Conservation (phyloP, 2,329 filamentous ascomycete species). For the Ceratocystis cubensis region DNA sequence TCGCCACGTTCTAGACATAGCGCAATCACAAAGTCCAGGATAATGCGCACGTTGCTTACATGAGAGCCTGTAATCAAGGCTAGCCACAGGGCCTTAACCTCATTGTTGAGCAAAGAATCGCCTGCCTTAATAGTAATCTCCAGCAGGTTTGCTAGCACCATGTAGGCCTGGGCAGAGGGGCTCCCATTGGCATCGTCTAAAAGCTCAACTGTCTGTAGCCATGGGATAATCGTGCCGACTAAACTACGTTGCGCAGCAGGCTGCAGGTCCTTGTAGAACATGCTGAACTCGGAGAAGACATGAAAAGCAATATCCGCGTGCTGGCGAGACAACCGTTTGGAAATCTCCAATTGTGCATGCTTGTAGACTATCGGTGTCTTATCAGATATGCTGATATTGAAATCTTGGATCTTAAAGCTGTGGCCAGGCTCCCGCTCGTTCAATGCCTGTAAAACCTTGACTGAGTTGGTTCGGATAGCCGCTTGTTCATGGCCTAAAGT, state of each 20-base stretch:
- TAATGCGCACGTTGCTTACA: slow-evolving; percentile 83
- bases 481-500: slow-evolving; percentile 86
- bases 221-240: slow-evolving; percentile 85
- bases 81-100: slow-evolving; percentile 96
- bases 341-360: slow-evolving; percentile 91
- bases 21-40: slow-evolving; percentile 91
- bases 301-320: slow-evolving; percentile 83
- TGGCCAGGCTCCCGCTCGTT: slow-evolving; percentile 64
- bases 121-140: slow-evolving; percentile 82
- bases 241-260: slow-evolving; percentile 81
- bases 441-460: slow-evolving; percentile 63
- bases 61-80: slow-evolving; percentile 86
- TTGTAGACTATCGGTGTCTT: slow-evolving; percentile 98
- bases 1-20: slow-evolving; percentile 87
- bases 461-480: slow-evolving; percentile 78
- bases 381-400: slow-evolving; percentile 96
- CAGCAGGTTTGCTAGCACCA: slow-evolving; percentile 84
- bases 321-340: slow-evolving; percentile 74
- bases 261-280: slow-evolving; percentile 80
- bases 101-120: slow-evolving; percentile 56
- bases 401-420: slow-evolving; percentile 86
- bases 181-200: slow-evolving; percentile 85
- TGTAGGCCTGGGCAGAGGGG: slow-evolving; percentile 83
- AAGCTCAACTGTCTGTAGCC: slow-evolving; percentile 89
- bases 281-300: slow-evolving; percentile 89